Conservation (phyloP, 305 asterid species). For the Solanum chacoense region DNA sequence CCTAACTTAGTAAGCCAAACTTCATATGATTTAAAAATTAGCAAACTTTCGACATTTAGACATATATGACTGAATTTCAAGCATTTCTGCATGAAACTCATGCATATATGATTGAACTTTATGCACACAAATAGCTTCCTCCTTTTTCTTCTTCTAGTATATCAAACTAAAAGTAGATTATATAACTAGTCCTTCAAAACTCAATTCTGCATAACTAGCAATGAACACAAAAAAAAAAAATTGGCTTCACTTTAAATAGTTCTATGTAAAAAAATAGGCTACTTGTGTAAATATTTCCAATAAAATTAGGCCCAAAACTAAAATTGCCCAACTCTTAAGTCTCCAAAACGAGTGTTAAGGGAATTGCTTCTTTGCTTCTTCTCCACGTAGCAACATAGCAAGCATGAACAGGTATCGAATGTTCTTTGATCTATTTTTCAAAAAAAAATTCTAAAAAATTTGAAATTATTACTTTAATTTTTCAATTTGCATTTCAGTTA, state of each 20-base stretch:
- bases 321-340: not conserved
- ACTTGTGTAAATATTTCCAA: not conserved
- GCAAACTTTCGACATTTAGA: not conserved
- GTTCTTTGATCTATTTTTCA: not conserved
- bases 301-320: not conserved
- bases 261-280: not conserved
- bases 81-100: not conserved
- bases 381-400: not conserved
- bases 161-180: not conserved
- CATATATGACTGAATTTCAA: not conserved
- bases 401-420: slow-evolving; percentile 1
- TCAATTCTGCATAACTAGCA: not conserved
- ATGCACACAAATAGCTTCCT: not conserved
- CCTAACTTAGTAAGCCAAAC: fast-evolving
- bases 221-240: not conserved
- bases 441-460: not conserved
- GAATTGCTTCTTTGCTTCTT: not conserved
- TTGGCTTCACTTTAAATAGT: not conserved
- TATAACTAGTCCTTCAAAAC: not conserved
- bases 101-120: not conserved
- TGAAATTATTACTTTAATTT: not conserved
- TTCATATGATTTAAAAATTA: too few species aligned
- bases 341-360: not conserved
- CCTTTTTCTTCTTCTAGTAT: not conserved
- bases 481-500: not conserved